Evolutionary conservation across 139 green algal species (phyloP).

Genomic region (Picochlorum sp.): DNA sequence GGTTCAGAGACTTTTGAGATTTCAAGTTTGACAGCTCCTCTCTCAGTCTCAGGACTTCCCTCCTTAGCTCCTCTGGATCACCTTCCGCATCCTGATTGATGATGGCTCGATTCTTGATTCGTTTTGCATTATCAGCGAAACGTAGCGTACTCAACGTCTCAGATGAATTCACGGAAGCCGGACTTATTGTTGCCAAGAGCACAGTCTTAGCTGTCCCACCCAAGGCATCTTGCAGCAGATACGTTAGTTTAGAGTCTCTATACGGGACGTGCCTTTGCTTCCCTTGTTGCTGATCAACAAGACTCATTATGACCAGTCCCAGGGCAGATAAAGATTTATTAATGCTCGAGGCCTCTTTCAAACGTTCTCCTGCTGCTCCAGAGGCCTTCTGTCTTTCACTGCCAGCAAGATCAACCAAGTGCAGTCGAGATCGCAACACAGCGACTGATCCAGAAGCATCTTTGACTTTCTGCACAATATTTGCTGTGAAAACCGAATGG

Average conservation of each 20-base stretch:
- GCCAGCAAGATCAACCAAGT: slow-evolving; percentile 93
- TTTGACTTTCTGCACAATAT: slow-evolving; percentile 33
- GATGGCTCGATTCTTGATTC: slow-evolving; percentile 76
- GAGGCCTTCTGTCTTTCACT: slow-evolving; percentile 73
- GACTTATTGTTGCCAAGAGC: slow-evolving; percentile 85
- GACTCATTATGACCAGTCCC: slow-evolving; percentile 81
- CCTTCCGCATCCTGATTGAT: slow-evolving; percentile 58
- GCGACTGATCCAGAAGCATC: slow-evolving; percentile 28
- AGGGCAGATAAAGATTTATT: slow-evolving; percentile 80
- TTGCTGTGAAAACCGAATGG: slow-evolving; percentile 82
- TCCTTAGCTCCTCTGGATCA: slow-evolving; percentile 36
- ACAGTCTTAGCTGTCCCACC: slow-evolving; percentile 90
- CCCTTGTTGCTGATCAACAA: slow-evolving; percentile 58
- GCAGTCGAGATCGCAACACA: slow-evolving; percentile 54
- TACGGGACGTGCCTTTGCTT: slow-evolving; percentile 79
- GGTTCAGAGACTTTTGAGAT: neutral
- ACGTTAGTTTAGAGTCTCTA: slow-evolving; percentile 91
- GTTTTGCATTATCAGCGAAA: slow-evolving; percentile 81
- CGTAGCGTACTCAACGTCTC: slow-evolving; percentile 86
- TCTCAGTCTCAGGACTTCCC: slow-evolving; percentile 43
- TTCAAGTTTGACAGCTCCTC: slow-evolving; percentile 20
- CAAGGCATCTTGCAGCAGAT: slow-evolving; percentile 90
- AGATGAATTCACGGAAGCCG: slow-evolving; percentile 29
- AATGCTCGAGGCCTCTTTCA: slow-evolving; percentile 88
- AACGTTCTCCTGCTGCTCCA: slow-evolving; percentile 64